Percentiles rank a stretch among this genome's conserved stretches.
These are phyloP conservation scores for Ampelomyces quisqualis DNA, from an alignment of 2,329 filamentous ascomycete species.

Conservation along the genomic window DNA sequence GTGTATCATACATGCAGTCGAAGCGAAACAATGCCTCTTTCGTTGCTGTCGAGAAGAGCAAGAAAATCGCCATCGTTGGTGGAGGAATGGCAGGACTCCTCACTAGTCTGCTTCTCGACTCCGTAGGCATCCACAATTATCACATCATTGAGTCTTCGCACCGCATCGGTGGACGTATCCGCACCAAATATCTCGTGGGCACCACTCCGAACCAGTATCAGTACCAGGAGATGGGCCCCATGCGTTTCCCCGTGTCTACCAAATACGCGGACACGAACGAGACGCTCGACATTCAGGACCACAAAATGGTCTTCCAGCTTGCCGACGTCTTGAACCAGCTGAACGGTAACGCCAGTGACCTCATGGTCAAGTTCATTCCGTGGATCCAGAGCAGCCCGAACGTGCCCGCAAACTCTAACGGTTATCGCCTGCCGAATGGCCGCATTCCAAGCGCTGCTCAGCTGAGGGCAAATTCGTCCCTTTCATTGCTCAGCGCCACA, in stretches of 20 bases:
- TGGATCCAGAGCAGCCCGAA: constrained; percentile 62
- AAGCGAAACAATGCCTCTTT: constrained; percentile 57
- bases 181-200: constrained; percentile 62
- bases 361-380: constrained; percentile 61
- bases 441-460: constrained; percentile 37
- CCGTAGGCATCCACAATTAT: constrained; percentile 61
- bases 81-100: constrained; percentile 67
- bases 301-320: constrained; percentile 65
- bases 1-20: constrained; percentile 58
- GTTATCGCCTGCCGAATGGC: constrained; percentile 37
- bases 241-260: constrained; percentile 61
- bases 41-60: constrained; percentile 57
- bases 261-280: constrained; percentile 55
- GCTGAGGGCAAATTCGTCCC: constrained; percentile 30
- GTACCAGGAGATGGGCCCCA: constrained; percentile 68
- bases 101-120: constrained; percentile 52
- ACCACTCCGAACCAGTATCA: constrained; percentile 62
- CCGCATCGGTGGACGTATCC: constrained; percentile 64
- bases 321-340: constrained; percentile 60
- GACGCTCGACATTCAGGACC: constrained; percentile 61
- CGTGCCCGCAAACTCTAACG: constrained; percentile 48
- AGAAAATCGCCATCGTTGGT: constrained; percentile 63
- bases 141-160: constrained; percentile 62
- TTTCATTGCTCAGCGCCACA: constrained; percentile 14
- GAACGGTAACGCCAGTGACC: constrained; percentile 53